Evolutionary conservation across 768 basidiomycete species (phyloP).

Genomic region (Nevesoporus exiguus): DNA sequence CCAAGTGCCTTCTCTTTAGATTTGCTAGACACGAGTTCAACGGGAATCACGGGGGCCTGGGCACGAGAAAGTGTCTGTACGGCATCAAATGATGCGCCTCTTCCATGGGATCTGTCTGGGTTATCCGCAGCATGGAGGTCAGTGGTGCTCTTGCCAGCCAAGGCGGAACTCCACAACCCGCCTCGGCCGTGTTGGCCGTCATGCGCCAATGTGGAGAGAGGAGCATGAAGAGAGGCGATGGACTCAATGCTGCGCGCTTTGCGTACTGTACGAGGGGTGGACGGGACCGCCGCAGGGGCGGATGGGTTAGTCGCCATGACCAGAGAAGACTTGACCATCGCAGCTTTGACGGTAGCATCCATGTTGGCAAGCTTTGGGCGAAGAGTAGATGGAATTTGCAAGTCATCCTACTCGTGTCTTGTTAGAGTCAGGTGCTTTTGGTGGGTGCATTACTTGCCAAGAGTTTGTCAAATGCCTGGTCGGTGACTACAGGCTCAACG

Average conservation of each 20-base stretch:
- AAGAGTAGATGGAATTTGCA: constrained; percentile 78
- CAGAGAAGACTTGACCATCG: constrained; percentile 86
- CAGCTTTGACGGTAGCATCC: constrained; percentile 84
- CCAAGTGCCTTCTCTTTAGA: constrained; percentile 51
- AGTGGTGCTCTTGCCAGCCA: constrained; percentile 32
- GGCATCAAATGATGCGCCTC: constrained; percentile 62
- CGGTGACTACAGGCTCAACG: constrained; percentile 42
- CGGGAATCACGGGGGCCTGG: constrained; percentile 43
- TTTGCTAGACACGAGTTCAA: constrained; percentile 35
- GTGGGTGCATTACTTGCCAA: constrained; percentile 48
- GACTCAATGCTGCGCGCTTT: constrained; percentile 74
- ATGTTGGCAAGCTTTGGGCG: constrained; percentile 77
- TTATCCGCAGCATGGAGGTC: constrained; percentile 25
- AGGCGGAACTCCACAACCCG: constrained; percentile 22
- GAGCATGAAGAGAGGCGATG: constrained; percentile 48
- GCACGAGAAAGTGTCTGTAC: constrained; percentile 50
- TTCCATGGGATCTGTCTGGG: constrained; percentile 42
- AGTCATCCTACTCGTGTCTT: constrained; percentile 60
- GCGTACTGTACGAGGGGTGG: constrained; percentile 57
- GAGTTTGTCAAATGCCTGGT: constrained; percentile 76
- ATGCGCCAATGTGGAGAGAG: constrained; percentile 37
- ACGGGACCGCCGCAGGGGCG: constrained; percentile 30
- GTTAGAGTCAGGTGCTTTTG: background rate
- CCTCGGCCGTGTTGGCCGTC: constrained; percentile 32
- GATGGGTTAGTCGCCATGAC: constrained; percentile 47